These are phyloP conservation scores for Primulina tabacum DNA, from an alignment of 257 asterid species.

Conservation along the genomic window DNA sequence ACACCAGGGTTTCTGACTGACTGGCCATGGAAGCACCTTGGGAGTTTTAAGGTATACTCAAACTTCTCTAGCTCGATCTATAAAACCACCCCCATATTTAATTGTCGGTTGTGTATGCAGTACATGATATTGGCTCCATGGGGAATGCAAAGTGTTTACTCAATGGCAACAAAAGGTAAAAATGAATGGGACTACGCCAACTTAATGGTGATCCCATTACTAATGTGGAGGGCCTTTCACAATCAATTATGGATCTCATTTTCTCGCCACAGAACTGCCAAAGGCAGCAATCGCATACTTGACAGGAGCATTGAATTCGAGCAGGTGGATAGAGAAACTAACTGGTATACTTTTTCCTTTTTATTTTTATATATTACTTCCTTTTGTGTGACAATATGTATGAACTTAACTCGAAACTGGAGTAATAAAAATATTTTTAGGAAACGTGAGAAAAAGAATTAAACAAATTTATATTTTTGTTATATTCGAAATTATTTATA, in stretches of 20 bases:
- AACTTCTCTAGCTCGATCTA: not conserved
- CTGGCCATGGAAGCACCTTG: slow-evolving; percentile 84
- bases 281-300: slow-evolving; percentile 54
- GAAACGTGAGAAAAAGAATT: too few species aligned
- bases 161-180: slow-evolving; percentile 28
- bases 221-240: slow-evolving; percentile 50
- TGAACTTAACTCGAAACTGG: too few species aligned
- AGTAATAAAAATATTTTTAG: too few species aligned
- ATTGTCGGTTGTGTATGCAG: slow-evolving; percentile 24
- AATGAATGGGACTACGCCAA: slow-evolving; percentile 36
- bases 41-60: slow-evolving; percentile 59
- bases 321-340: slow-evolving; percentile 75
- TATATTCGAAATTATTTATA: too few species aligned
- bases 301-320: slow-evolving; percentile 72
- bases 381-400: too few species aligned
- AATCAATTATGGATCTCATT: slow-evolving; percentile 65
- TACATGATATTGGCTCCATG: slow-evolving; percentile 64
- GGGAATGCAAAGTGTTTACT: slow-evolving; percentile 47
- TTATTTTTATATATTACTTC: too few species aligned
- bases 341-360: slow-evolving; percentile 35
- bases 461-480: too few species aligned
- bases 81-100: too few species aligned
- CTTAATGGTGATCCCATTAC: slow-evolving; percentile 44
- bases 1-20: slow-evolving; percentile 73
- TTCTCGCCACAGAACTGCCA: slow-evolving; percentile 64